These are phyloP conservation scores for Chenopodium formosanum DNA, from an alignment of 148 eudicot genomes.

Conservation along the genomic window DNA sequence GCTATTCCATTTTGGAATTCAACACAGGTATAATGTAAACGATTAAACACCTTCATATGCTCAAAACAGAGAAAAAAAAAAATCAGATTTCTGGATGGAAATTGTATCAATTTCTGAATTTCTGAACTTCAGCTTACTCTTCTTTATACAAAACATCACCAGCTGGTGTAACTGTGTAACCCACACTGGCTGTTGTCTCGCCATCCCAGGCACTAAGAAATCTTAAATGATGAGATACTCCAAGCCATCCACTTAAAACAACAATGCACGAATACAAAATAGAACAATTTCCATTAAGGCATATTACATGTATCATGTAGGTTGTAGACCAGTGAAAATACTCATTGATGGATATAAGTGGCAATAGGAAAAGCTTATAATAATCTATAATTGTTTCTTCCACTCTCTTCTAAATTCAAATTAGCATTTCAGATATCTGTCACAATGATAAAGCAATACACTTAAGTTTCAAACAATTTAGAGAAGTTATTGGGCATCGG, in stretches of 20 bases:
- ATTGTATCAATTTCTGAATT: not conserved
- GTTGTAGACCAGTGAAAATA: not conserved
- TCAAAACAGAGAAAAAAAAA: not conserved
- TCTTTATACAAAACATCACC: not conserved
- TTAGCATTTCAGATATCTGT: not conserved
- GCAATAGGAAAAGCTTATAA: constrained; percentile 17
- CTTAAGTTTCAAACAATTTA: not conserved
- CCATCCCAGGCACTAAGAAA: not conserved
- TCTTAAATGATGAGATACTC: not conserved
- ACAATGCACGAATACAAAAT: not conserved
- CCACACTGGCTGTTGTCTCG: not conserved
- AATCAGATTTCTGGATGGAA: not conserved
- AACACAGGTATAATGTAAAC: not conserved
- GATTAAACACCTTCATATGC: not conserved
- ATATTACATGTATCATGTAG: not conserved
- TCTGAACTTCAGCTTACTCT: not conserved
- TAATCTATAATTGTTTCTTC: not conserved
- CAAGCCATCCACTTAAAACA: not conserved
- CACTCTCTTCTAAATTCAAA: not conserved
- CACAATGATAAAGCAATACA: too few relatives aligned
- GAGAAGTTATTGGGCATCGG: not conserved
- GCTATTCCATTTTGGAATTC: not conserved
- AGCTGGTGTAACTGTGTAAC: not conserved
- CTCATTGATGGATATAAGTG: not conserved
- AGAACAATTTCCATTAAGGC: not conserved